A percentile compares a stretch with the other conserved stretches of the same genome.
These are phyloP conservation scores for Xerocomellus dryophilus DNA, from an alignment of 768 basidiomycete species.

Conservation along the genomic window DNA sequence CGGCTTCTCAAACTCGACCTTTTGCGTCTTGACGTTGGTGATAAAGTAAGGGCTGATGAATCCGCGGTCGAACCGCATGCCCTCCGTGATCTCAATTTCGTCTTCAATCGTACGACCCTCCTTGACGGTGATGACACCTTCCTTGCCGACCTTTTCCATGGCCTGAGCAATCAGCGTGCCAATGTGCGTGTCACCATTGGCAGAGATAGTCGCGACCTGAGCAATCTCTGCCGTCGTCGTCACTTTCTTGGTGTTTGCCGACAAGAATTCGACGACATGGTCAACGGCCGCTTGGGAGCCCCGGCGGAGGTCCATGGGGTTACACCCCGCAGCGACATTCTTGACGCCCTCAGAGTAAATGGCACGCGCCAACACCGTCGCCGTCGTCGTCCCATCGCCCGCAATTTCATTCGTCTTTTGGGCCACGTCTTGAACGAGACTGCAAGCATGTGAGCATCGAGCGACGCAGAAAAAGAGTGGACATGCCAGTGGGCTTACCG, in stretches of 20 bases:
- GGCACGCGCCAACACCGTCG: conserved; percentile 93
- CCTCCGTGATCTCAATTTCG: no score
- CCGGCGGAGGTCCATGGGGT: conserved; percentile 99
- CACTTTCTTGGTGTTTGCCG: conserved; percentile 86
- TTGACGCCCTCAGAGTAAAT: conserved; percentile 99
- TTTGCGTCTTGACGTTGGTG: conserved; percentile 95
- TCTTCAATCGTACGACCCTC: no score
- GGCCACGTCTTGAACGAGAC: conserved; percentile 93
- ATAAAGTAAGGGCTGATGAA: conserved; percentile 98
- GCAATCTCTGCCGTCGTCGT: conserved; percentile 98
- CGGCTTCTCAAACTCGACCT: conserved; percentile 97
- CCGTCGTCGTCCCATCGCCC: conserved; percentile 97
- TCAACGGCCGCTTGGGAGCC: conserved; percentile 96
- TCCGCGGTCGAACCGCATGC: conserved; percentile 97
- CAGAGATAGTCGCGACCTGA: conserved; percentile 95
- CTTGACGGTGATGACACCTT: no score
- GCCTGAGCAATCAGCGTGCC: conserved; percentile 95
- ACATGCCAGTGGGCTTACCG: conserved; percentile 52
- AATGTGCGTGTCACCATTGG: conserved; percentile 79
- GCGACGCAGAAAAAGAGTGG: not conserved
- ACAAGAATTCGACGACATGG: conserved; percentile 87
- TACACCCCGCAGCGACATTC: conserved; percentile 98
- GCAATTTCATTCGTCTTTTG: conserved; percentile 96
- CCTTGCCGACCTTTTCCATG: conserved; percentile 99
- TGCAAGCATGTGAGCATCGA: conserved; percentile 28